A percentile compares a stretch with the other conserved stretches of the same genome.
These are phyloP conservation scores for Aegilops sharonensis DNA, from an alignment of 176 grass and related monocot species.

Conservation along the genomic window DNA sequence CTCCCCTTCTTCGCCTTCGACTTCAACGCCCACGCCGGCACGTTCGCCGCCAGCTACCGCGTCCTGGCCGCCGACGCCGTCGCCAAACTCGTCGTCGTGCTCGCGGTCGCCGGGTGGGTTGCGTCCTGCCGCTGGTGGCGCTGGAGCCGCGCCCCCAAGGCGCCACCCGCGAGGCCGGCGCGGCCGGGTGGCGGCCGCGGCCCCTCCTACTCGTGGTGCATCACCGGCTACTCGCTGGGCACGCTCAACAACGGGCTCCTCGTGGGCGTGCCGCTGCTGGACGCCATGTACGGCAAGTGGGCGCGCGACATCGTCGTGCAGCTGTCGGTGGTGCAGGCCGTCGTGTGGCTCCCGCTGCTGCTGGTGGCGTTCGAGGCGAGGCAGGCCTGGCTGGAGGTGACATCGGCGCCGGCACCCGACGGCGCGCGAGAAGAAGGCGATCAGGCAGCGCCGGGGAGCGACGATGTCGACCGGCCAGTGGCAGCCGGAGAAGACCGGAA, in stretches of 20 bases:
- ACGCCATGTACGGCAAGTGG: constrained; percentile 90
- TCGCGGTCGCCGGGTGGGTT: constrained; percentile 43
- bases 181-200: background rate
- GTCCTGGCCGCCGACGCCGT: constrained; percentile 67
- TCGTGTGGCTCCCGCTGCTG: constrained; percentile 48
- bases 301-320: constrained; percentile 85
- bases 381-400: constrained; percentile 31
- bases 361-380: constrained; percentile 65
- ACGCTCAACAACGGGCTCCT: constrained; percentile 80
- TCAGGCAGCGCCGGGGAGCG: no score
- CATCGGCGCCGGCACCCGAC: background rate
- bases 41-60: constrained; percentile 63
- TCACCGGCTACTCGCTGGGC: constrained; percentile 75
- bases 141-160: background rate
- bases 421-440: background rate
- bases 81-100: constrained; percentile 49
- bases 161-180: background rate
- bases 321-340: constrained; percentile 67
- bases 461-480: background rate
- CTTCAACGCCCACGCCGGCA: constrained; percentile 61
- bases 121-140: background rate
- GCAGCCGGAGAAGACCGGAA: background rate
- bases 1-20: constrained; percentile 86
- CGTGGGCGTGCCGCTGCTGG: constrained; percentile 72
- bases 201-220: constrained; percentile 43